Conservation (phyloP, 75 land plant species). For the Cryptomeria japonica region DNA sequence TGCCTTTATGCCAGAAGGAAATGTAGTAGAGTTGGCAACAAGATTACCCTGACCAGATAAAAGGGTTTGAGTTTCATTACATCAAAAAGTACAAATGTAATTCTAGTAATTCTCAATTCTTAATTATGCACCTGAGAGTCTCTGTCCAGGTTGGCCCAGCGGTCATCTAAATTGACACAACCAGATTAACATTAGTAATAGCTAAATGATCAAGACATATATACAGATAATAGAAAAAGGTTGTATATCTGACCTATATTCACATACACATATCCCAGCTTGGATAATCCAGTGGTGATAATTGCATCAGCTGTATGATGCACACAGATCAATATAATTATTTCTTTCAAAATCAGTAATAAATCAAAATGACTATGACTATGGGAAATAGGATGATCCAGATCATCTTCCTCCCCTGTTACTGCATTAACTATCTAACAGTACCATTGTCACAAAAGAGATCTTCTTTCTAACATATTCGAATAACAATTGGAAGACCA, state of each 20-base stretch:
- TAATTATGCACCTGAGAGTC: neutral
- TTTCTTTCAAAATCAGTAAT: neutral
- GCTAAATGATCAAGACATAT: neutral
- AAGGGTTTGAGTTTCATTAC: neutral
- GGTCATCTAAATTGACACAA: constrained; percentile 33
- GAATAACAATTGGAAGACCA: too few relatives aligned
- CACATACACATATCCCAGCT: constrained; percentile 63
- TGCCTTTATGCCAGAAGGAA: constrained; percentile 60
- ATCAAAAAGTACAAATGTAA: neutral
- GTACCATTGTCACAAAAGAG: too few relatives aligned
- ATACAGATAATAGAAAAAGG: neutral
- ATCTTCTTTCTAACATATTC: too few relatives aligned
- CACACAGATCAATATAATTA: neutral
- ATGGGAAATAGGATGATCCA: too few relatives aligned
- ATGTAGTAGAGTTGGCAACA: constrained; percentile 25
- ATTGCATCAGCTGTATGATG: constrained; percentile 74
- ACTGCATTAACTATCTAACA: too few relatives aligned
- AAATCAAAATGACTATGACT: too few relatives aligned
- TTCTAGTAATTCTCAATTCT: neutral
- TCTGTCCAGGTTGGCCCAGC: constrained; percentile 36
- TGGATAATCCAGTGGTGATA: constrained; percentile 69
- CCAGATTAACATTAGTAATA: neutral
- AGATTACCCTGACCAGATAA: constrained; percentile 29
- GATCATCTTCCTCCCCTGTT: too few relatives aligned
- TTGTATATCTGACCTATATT: constrained; percentile 55